Percentiles rank a stretch among this genome's conserved stretches.
Conservation (phyloP, 352 stramenopile genomes). For the Phytopythium delawarense region DNA sequence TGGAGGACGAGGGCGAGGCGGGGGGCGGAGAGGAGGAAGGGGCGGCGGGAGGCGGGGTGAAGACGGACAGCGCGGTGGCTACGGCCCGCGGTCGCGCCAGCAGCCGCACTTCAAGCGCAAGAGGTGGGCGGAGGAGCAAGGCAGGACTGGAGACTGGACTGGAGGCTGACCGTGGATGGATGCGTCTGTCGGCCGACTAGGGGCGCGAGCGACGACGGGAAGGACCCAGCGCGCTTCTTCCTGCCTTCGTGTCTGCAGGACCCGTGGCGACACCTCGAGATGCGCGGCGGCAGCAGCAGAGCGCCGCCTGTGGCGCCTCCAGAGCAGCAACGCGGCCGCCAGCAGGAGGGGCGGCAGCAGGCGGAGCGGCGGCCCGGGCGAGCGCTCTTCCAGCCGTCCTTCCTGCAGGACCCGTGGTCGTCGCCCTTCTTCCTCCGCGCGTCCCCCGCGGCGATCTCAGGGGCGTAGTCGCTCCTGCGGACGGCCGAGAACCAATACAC, state of each 20-base stretch:
- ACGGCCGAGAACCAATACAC: background rate
- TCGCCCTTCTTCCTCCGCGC: slow-evolving; percentile 3
- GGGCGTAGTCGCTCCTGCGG: background rate
- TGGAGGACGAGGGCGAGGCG: slow-evolving; percentile 6
- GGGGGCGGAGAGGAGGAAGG: slow-evolving; percentile 14
- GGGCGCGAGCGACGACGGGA: slow-evolving; percentile 36
- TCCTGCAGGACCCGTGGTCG: slow-evolving; percentile 58
- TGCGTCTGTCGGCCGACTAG: slow-evolving; percentile 8
- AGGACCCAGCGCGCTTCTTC: slow-evolving; percentile 50
- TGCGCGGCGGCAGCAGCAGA: background rate
- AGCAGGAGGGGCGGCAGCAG: background rate
- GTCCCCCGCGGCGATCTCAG: background rate
- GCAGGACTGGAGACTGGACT: too few relatives aligned
- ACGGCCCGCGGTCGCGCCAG: slow-evolving; percentile 1
- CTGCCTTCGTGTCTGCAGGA: slow-evolving; percentile 63
- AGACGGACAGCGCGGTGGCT: background rate
- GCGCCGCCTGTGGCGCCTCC: background rate
- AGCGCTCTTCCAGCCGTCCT: slow-evolving; percentile 70
- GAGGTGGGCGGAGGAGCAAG: slow-evolving; percentile 12
- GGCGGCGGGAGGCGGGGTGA: slow-evolving; percentile 17
- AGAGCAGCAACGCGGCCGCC: background rate
- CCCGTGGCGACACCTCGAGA: slow-evolving; percentile 46
- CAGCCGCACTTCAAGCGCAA: slow-evolving; percentile 36
- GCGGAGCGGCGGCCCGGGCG: slow-evolving; percentile 24
- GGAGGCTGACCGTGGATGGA: background rate